These are phyloP conservation scores for Cryptosporidium sp. DNA, from an alignment of 169 alveolate genomes.

Conservation along the genomic window DNA sequence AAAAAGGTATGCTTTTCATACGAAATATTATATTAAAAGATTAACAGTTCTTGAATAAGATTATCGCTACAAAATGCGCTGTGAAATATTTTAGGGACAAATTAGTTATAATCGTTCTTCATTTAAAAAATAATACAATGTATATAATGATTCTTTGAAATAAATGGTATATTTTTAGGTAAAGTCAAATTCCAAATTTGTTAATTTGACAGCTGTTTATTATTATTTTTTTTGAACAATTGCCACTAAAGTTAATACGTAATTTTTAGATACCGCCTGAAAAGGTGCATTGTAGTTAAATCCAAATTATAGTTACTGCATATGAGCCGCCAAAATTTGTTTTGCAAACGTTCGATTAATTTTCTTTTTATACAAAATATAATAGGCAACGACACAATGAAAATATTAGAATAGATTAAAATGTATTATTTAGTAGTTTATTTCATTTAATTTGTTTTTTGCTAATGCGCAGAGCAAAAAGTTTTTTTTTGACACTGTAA, in stretches of 20 bases:
- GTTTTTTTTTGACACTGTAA: neutral
- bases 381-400: neutral
- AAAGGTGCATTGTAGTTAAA: slow-evolving; percentile 3
- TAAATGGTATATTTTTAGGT: neutral
- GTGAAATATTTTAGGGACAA: neutral
- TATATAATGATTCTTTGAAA: neutral
- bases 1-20: neutral
- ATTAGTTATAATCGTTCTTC: neutral
- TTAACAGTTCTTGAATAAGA: neutral
- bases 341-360: neutral
- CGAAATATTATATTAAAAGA: neutral
- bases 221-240: neutral
- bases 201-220: neutral
- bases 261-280: slow-evolving; percentile 50
- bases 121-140: neutral
- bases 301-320: slow-evolving; percentile 1
- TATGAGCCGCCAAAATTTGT: slow-evolving; percentile 5
- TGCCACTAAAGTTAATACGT: slow-evolving; percentile 11
- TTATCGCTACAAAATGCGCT: neutral
- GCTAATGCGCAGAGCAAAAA: neutral
- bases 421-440: too few species aligned
- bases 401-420: too few species aligned
- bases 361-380: too few species aligned
- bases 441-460: too few species aligned
- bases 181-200: neutral